phyloP scores from a whole-genome alignment of 2,329 filamentous ascomycete species.

The Rhynchosporium graminicola region DNA sequence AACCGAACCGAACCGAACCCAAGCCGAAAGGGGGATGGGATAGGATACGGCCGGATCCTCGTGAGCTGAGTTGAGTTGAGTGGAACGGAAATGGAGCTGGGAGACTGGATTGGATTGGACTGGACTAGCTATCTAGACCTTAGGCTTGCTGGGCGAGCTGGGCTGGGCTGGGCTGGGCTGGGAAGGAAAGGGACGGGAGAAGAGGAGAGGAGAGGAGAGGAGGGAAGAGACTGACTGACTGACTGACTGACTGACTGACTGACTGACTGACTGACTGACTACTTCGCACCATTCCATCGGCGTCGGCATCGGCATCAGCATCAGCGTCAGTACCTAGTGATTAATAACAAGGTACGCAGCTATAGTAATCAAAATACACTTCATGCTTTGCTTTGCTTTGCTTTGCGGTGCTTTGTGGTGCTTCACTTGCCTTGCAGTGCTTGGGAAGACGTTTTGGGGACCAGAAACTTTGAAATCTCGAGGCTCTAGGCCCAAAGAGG shows the following conservation, averaged over 20 bases:
- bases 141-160: background rate
- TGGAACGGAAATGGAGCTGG: too few species aligned
- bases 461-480: background rate
- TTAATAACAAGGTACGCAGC: too few species aligned
- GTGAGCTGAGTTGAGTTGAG: slow-evolving; percentile 1
- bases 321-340: background rate
- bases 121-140: background rate
- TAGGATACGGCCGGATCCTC: slow-evolving; percentile 11
- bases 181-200: background rate
- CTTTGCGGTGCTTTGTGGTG: background rate
- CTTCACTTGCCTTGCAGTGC: background rate
- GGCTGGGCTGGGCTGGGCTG: background rate
- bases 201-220: background rate
- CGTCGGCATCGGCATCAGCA: background rate
- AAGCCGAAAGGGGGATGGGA: slow-evolving; percentile 4
- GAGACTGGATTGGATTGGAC: background rate
- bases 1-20: too few species aligned
- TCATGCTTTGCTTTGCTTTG: background rate
- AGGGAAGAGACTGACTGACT: background rate
- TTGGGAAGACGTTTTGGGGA: background rate
- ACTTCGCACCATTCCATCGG: too few species aligned
- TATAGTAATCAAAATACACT: background rate
- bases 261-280: too few species aligned
- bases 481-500: slow-evolving; percentile 24
- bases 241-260: too few species aligned